A percentile compares a stretch with the other conserved stretches of the same genome.
Conservation (phyloP, 2,329 filamentous ascomycete species). For the Didymella arachidicola region DNA sequence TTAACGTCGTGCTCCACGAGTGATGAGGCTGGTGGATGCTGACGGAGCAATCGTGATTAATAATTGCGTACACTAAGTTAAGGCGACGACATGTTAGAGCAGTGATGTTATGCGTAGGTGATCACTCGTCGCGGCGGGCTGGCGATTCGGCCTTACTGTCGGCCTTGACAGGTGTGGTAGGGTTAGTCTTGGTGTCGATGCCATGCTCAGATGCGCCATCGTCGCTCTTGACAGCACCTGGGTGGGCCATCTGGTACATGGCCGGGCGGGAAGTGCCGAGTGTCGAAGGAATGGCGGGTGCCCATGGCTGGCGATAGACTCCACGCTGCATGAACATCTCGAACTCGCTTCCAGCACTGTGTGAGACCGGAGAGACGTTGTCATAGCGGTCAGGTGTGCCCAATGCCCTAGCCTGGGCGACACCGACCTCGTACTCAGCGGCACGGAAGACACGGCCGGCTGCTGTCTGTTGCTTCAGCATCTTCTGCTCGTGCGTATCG, state of each 20-base stretch:
- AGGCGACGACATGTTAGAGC: constrained; percentile 21
- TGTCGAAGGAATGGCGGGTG: constrained; percentile 46
- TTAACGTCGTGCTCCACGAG: constrained; percentile 22
- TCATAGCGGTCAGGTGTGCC: constrained; percentile 46
- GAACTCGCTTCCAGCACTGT: constrained; percentile 48
- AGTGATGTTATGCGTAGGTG: constrained; percentile 1
- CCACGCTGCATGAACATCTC: constrained; percentile 49
- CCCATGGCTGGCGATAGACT: constrained; percentile 44
- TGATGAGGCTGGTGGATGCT: constrained; percentile 35
- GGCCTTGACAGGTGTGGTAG: constrained; percentile 46
- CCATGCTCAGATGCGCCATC: constrained; percentile 42
- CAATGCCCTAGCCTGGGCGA: constrained; percentile 49
- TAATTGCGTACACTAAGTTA: constrained; percentile 36
- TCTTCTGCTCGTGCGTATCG: constrained; percentile 95
- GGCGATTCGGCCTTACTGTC: constrained; percentile 38
- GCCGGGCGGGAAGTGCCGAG: constrained; percentile 43
- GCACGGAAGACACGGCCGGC: constrained; percentile 95
- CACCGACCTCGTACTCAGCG: constrained; percentile 76
- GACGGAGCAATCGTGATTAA: constrained; percentile 43
- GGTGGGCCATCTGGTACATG: constrained; percentile 39
- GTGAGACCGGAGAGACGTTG: constrained; percentile 45
- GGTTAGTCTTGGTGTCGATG: constrained; percentile 42
- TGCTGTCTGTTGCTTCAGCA: constrained; percentile 93
- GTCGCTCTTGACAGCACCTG: constrained; percentile 38
- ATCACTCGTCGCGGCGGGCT: constrained; percentile 41